Percentiles rank a stretch among this genome's conserved stretches.
phyloP scores from a whole-genome alignment of 352 stramenopile genomes.

The Peronospora farinosa region DNA sequence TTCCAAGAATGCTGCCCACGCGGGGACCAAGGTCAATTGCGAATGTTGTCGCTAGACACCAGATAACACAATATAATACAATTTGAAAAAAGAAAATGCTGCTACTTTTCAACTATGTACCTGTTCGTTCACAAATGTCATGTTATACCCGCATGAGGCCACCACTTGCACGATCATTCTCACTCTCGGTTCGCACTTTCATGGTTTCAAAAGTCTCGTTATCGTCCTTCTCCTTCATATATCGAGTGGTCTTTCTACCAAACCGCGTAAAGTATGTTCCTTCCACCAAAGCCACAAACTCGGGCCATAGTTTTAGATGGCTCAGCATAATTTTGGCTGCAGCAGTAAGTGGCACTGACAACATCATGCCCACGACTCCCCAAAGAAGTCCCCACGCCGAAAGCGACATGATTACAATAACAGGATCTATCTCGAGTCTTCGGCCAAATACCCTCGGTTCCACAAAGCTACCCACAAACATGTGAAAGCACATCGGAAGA shows the following conservation, averaged over 20 bases:
- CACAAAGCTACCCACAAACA: conserved; percentile 87
- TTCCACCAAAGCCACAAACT: conserved; percentile 83
- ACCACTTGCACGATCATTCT: conserved; percentile 43
- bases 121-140: conserved; percentile 13
- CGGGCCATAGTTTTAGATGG: conserved; percentile 78
- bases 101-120: conserved; percentile 3
- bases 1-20: neutral
- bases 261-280: conserved; percentile 82
- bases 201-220: conserved; percentile 72
- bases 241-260: conserved; percentile 44
- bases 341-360: conserved; percentile 79
- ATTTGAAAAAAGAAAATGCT: conserved; percentile 11
- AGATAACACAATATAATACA: conserved; percentile 12
- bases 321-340: conserved; percentile 86
- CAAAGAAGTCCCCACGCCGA: conserved; percentile 84
- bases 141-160: conserved; percentile 36
- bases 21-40: conserved; percentile 1
- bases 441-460: conserved; percentile 84
- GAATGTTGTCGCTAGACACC: neutral
- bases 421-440: conserved; percentile 82
- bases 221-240: conserved; percentile 77
- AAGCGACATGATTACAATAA: conserved; percentile 82
- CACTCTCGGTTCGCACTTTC: conserved; percentile 67
- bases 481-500: conserved; percentile 84
- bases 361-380: conserved; percentile 87